Evolutionary conservation across 1,139 yeast species (phyloP).

Genomic region (Saccharomycopsis crataegensis): DNA sequence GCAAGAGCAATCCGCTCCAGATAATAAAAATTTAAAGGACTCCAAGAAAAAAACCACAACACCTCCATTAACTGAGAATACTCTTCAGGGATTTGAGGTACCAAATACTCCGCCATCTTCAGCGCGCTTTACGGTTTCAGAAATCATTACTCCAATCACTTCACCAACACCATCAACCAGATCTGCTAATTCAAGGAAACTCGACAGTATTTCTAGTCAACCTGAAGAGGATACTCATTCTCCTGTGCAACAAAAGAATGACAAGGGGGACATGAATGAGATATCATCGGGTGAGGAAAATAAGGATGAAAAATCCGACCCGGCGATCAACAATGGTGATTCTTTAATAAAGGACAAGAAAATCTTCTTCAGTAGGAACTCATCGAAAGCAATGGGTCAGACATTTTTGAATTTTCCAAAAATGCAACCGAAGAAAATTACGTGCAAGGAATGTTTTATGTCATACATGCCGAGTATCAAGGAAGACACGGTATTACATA

Average conservation of each 20-base stretch:
- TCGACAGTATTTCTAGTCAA: no score
- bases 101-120: constrained; percentile 17
- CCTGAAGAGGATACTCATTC: neutral
- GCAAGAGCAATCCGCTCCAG: neutral
- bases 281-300: no score
- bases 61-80: neutral
- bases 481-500: constrained; percentile 42
- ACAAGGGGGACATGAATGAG: no score
- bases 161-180: constrained; percentile 11
- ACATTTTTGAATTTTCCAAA: constrained; percentile 1
- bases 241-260: no score
- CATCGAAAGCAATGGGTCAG: neutral
- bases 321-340: constrained; percentile 5
- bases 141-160: constrained; percentile 10
- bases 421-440: neutral
- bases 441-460: constrained; percentile 54
- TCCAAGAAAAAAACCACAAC: neutral
- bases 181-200: neutral
- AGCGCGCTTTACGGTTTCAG: constrained; percentile 9
- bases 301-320: no score
- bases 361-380: constrained; percentile 1
- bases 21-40: neutral
- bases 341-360: neutral
- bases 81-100: constrained; percentile 6
- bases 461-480: constrained; percentile 40